phyloP scores from a whole-genome alignment of 805 yeast species.

The Kodamaea kakaduensis region DNA sequence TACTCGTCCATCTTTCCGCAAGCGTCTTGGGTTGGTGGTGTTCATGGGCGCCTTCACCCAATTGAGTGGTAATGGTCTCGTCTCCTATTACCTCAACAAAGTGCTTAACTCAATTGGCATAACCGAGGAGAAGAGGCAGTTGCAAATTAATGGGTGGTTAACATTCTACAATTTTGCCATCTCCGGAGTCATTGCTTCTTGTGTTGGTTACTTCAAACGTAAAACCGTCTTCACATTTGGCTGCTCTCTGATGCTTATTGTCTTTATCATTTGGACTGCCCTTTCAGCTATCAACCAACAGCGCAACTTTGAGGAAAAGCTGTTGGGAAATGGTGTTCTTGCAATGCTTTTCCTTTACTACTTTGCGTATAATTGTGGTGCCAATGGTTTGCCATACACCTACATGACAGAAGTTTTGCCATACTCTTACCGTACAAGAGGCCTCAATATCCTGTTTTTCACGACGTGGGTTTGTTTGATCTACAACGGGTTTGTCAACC shows the following conservation, averaged over 20 bases:
- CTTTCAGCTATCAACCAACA: conserved; percentile 44
- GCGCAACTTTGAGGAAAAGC: conserved; percentile 36
- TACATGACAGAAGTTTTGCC: conserved; percentile 43
- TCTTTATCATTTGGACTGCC: conserved; percentile 40
- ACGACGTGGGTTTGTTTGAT: conserved; percentile 17
- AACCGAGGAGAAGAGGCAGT: conserved; percentile 41
- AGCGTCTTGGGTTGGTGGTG: conserved; percentile 34
- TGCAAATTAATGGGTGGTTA: conserved; percentile 48
- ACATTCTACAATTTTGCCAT: conserved; percentile 43
- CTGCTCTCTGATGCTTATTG: conserved; percentile 31
- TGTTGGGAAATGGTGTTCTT: conserved; percentile 42
- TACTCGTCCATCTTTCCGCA: conserved; percentile 36
- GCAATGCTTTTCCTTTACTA: conserved; percentile 49
- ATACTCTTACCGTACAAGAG: conserved; percentile 39
- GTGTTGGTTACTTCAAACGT: conserved; percentile 26
- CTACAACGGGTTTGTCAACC: conserved; percentile 23
- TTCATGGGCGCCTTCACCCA: conserved; percentile 38
- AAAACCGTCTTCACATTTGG: conserved; percentile 35
- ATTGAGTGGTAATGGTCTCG: conserved; percentile 50
- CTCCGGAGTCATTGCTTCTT: conserved; percentile 19
- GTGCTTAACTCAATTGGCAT: conserved; percentile 53
- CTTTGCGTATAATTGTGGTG: conserved; percentile 38
- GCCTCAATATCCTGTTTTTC: conserved; percentile 28
- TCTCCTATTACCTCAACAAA: conserved; percentile 46
- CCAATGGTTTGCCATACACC: conserved; percentile 43